phyloP scores from a whole-genome alignment of 176 grass and related monocot species.

The Avena eriantha region DNA sequence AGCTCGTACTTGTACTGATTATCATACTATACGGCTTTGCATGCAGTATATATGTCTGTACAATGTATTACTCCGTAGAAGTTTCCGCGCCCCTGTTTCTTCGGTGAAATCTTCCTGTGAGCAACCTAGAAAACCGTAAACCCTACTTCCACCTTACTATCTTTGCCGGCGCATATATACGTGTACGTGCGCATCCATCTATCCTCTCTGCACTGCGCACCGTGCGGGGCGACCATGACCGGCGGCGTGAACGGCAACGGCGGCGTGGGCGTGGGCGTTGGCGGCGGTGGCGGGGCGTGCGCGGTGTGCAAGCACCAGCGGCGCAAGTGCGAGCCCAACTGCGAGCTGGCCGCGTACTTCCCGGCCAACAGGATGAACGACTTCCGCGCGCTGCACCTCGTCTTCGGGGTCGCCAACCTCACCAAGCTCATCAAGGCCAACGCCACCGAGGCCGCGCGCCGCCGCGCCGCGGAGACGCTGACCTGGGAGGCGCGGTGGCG shows the following conservation, averaged over 20 bases:
- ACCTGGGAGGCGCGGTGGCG: constrained; percentile 83
- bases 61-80: constrained; percentile 24
- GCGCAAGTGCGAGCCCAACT: constrained; percentile 81
- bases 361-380: constrained; percentile 72
- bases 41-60: neutral
- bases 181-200: constrained; percentile 31
- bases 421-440: constrained; percentile 87
- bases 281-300: constrained; percentile 58
- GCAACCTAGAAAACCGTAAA: constrained; percentile 67
- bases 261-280: constrained; percentile 26
- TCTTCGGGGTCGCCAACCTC: constrained; percentile 78
- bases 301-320: constrained; percentile 87
- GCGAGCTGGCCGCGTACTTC: constrained; percentile 78
- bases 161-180: constrained; percentile 57
- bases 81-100: constrained; percentile 37
- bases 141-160: constrained; percentile 74
- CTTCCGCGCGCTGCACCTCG: constrained; percentile 78
- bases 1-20: neutral
- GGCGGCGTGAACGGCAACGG: constrained; percentile 45
- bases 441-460: constrained; percentile 53
- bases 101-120: constrained; percentile 67
- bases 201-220: neutral
- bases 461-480: constrained; percentile 67
- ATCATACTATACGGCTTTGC: neutral
- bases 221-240: constrained; percentile 42